Evolutionary conservation across 164 flowering plant genomes (phyloP), one percentile per base, ranked within the genome.

Genomic region (Vitis labrusca): DNA sequence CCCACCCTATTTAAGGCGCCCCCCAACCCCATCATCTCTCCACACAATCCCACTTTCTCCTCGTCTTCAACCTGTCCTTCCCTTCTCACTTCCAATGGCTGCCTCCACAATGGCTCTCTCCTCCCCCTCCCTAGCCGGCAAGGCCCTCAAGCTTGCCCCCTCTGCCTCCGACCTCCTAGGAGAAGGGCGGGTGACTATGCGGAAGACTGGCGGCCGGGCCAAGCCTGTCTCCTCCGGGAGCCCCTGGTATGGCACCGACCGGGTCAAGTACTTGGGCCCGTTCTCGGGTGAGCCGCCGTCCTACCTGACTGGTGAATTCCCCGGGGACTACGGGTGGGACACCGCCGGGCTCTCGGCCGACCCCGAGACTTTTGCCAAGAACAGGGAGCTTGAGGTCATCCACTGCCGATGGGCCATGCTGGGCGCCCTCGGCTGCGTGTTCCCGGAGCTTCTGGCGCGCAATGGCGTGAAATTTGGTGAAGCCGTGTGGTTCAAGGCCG

Each of bases 251-350:
- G 27, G 27, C 27, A 2, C 27, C 27, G 27, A 23, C 27, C 27
- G 27, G 27, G 27, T 23, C 27, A 23, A 23, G 27, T 23, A 57
- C 60, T 57, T 57, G 60, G 60, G 60, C n/a, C 60, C 60, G 1
- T 57, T 57, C 60, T 57, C 60, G 1, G 64, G 64, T 16, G 64
- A 61, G 23, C 49, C 64, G 3, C 64, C 64, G 12, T 37, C 64
- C 16, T 61, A 61, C 64, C 64, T 61, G 16, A 61, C 64, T 16
- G 64, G 64, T 4, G 49, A 61, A 13, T 61, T 61, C 49, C 64
- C 64, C 49, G 64, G 64, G 9, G 64, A 61, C 64, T 61, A 61
- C n/a, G 64, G 64, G 6, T 61, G 64, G 64, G 64, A 61, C 64
- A 61, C 64, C 30, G 64, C 64, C 14, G 64, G 64, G 19, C 64